A percentile compares a stretch with the other conserved stretches of the same genome.
phyloP scores from a whole-genome alignment of 2,329 filamentous ascomycete species.

The Helotiales sp. region DNA sequence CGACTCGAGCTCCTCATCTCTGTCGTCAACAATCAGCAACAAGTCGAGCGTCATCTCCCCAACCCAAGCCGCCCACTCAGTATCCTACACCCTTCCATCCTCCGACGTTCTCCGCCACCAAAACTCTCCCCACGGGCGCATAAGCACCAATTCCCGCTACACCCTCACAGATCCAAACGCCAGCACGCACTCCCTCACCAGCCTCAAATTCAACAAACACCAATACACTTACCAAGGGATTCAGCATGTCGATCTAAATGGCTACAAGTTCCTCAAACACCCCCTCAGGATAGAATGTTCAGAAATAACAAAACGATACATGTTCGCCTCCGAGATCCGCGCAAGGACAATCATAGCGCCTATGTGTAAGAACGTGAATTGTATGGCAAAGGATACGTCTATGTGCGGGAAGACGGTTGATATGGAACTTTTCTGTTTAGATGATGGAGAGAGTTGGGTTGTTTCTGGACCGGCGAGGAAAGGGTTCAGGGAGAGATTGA shows the following conservation, averaged over 20 bases:
- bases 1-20: not conserved
- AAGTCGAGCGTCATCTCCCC: not conserved
- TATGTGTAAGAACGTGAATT: constrained; percentile 8
- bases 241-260: constrained; percentile 11
- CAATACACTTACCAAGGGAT: not conserved
- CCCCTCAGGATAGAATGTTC: constrained; percentile 14
- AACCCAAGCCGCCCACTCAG: not conserved
- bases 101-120: not conserved
- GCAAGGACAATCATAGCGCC: constrained; percentile 1
- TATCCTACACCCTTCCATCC: not conserved
- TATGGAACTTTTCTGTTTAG: constrained; percentile 12
- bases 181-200: not conserved
- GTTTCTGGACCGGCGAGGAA: not conserved
- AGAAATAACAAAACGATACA: constrained; percentile 15
- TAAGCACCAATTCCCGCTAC: not conserved
- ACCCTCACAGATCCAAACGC: no score
- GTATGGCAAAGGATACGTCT: constrained; percentile 4
- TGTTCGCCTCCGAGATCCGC: constrained; percentile 20
- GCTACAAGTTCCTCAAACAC: constrained; percentile 16
- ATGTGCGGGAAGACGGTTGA: constrained; percentile 1
- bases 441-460: constrained; percentile 17
- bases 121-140: constrained; percentile 4
- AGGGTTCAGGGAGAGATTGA: not conserved
- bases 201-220: not conserved
- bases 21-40: not conserved